A percentile compares a stretch with the other conserved stretches of the same genome.
These are phyloP conservation scores for Rhytidiadelphus loreus DNA, from an alignment of 225 moss, liverwort and hornwort genomes.

Conservation along the genomic window DNA sequence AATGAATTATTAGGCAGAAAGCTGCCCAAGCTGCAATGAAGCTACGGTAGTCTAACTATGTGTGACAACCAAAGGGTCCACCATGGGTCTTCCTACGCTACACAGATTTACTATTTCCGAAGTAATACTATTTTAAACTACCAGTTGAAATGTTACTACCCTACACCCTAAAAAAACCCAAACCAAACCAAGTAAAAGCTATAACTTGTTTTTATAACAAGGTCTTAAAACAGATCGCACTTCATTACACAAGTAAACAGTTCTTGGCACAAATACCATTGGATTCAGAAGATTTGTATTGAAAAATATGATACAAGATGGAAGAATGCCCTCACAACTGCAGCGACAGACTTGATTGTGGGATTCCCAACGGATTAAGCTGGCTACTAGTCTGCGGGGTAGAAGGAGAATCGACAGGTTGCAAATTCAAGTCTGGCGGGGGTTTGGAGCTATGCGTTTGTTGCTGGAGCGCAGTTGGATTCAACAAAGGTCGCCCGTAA, in stretches of 20 bases:
- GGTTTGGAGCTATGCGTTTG: constrained; percentile 21
- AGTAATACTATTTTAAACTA: too few relatives aligned
- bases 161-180: too few relatives aligned
- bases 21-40: too few relatives aligned
- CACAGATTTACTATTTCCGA: not conserved
- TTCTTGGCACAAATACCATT: not conserved
- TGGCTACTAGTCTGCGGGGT: constrained; percentile 29
- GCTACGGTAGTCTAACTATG: not conserved
- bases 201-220: not conserved
- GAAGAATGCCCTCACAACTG: constrained; percentile 25
- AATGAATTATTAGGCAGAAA: too few relatives aligned
- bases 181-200: too few relatives aligned
- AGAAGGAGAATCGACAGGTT: constrained; percentile 41
- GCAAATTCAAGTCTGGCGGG: constrained; percentile 53
- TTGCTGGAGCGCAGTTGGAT: constrained; percentile 4
- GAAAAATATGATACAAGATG: constrained; percentile 30
- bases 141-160: not conserved
- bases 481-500: constrained; percentile 6
- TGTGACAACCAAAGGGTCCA: not conserved
- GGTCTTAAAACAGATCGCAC: not conserved
- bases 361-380: constrained; percentile 26
- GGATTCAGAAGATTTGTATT: constrained; percentile 10
- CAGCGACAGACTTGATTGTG: constrained; percentile 42
- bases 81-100: too few relatives aligned
- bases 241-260: not conserved